phyloP scores from a whole-genome alignment of 768 basidiomycete genomes.

The Boletales sp. region DNA sequence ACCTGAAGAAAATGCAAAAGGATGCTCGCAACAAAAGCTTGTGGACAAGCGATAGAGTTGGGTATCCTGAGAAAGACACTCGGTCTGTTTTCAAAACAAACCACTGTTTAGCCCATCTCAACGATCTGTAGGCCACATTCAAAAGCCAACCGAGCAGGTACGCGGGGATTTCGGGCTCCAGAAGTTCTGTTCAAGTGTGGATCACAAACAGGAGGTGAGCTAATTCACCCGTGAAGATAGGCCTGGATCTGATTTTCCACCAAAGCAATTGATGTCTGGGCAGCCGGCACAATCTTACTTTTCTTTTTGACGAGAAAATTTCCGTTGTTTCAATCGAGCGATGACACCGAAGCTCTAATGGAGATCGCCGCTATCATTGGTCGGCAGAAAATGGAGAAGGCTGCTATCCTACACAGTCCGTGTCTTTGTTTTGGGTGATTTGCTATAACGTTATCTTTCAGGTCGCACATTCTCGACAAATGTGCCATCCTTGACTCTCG shows the following conservation, averaged over 20 bases:
- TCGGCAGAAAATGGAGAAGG: constrained; percentile 73
- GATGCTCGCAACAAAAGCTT: constrained; percentile 55
- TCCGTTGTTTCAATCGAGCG: constrained; percentile 89
- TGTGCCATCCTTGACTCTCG: constrained; percentile 67
- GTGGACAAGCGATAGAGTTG: constrained; percentile 64
- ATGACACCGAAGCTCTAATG: constrained; percentile 94
- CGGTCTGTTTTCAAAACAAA: constrained; percentile 41
- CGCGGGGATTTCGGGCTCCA: constrained; percentile 93
- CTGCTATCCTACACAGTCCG: constrained; percentile 87
- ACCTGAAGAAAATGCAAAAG: constrained; percentile 55
- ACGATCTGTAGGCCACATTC: constrained; percentile 58
- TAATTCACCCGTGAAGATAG: constrained; percentile 7
- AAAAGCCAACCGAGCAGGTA: constrained; percentile 96
- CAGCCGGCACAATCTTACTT: constrained; percentile 86
- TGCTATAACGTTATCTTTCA: constrained; percentile 29
- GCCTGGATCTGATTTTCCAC: constrained; percentile 6
- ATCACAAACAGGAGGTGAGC: constrained; percentile 85
- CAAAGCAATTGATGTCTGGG: constrained; percentile 95
- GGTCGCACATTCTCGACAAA: constrained; percentile 92
- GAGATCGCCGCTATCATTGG: constrained; percentile 91
- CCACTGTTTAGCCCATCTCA: not conserved
- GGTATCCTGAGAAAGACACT: constrained; percentile 71
- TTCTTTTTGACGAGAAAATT: constrained; percentile 93
- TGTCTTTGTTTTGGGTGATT: constrained; percentile 7
- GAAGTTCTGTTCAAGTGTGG: constrained; percentile 94